Conservation (phyloP, 2,329 filamentous ascomycete species). For the Penicillium concentricum region DNA sequence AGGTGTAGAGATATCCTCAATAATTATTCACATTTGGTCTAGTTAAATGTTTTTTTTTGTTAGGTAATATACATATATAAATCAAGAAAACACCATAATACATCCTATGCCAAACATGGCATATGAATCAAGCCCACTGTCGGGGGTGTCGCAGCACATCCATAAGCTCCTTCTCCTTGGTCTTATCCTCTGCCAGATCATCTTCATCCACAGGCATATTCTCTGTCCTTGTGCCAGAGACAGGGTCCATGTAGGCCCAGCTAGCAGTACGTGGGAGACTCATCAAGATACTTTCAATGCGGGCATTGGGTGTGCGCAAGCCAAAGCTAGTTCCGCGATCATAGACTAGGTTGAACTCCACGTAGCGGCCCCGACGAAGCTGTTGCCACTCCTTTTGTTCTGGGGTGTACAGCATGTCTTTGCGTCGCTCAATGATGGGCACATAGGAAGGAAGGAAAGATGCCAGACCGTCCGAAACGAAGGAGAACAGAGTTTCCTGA, state of each 20-base stretch:
- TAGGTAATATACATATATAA: slow-evolving; percentile 3
- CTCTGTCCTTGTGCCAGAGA: slow-evolving; percentile 46
- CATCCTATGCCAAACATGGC: background rate
- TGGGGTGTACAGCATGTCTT: slow-evolving; percentile 85
- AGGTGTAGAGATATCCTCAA: background rate
- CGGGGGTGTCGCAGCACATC: slow-evolving; percentile 64
- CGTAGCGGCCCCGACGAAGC: slow-evolving; percentile 87
- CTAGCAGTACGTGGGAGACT: slow-evolving; percentile 87
- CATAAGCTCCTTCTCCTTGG: slow-evolving; percentile 71
- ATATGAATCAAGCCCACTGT: slow-evolving; percentile 53
- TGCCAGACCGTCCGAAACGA: slow-evolving; percentile 78
- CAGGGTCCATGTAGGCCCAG: slow-evolving; percentile 90
- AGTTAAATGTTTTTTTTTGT: background rate
- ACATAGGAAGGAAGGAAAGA: slow-evolving; percentile 89
- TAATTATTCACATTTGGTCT: background rate
- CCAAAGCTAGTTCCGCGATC: slow-evolving; percentile 94
- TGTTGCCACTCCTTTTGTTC: slow-evolving; percentile 96
- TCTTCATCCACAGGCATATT: slow-evolving; percentile 49
- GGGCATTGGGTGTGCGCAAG: slow-evolving; percentile 83
- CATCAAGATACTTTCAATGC: slow-evolving; percentile 97
- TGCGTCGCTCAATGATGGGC: slow-evolving; percentile 82
- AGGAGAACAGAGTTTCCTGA: slow-evolving; percentile 85
- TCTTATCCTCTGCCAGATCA: slow-evolving; percentile 33
- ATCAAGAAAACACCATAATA: background rate
- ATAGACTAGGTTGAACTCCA: slow-evolving; percentile 97